Evolutionary conservation across 345 rosid species (phyloP).

Genomic region (Syzygium aromaticum): DNA sequence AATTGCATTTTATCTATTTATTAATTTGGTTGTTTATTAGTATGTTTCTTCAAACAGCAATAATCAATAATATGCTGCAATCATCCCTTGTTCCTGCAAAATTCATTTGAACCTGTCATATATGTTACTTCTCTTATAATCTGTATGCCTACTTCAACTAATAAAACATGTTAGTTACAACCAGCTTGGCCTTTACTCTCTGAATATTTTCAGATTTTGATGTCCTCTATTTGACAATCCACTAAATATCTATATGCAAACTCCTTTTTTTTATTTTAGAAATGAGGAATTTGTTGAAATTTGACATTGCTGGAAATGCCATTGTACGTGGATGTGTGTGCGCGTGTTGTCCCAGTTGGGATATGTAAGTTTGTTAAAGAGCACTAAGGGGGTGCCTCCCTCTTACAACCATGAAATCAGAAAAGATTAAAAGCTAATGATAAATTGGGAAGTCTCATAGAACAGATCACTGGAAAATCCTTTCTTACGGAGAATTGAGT

Average conservation of each 20-base stretch:
- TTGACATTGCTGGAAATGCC: neutral
- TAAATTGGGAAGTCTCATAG: neutral
- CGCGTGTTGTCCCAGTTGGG: neutral
- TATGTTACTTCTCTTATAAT: neutral
- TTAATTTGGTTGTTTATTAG: neutral
- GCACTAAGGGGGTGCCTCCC: neutral
- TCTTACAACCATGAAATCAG: neutral
- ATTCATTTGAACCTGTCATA: neutral
- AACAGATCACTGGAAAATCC: neutral
- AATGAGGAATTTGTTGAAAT: neutral
- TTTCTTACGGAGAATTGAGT: neutral
- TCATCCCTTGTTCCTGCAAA: neutral
- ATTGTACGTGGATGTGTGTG: neutral
- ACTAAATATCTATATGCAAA: neutral
- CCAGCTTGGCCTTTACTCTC: neutral
- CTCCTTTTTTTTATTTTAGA: neutral
- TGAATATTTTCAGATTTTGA: neutral
- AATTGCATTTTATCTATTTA: neutral
- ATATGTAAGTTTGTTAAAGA: neutral
- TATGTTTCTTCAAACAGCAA: neutral
- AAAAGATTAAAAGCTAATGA: neutral
- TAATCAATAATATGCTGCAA: neutral
- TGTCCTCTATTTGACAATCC: neutral
- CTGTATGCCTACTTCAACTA: neutral
- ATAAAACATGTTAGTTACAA: neutral